Conservation (phyloP, 2,329 filamentous ascomycete species). For the Talaromyces islandicus region DNA sequence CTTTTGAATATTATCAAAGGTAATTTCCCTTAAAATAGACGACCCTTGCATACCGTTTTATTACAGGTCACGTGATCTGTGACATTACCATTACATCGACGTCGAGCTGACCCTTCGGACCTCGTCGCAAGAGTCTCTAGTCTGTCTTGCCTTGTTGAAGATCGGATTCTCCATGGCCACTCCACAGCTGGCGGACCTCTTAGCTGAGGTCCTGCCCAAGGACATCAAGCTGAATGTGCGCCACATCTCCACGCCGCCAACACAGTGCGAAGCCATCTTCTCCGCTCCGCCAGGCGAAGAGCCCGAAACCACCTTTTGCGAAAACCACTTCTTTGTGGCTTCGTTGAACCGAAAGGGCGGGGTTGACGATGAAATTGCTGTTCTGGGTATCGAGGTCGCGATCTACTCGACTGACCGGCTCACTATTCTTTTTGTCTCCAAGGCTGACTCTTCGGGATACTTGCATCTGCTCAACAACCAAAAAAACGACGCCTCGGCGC, state of each 20-base stretch:
- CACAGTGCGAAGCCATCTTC: constrained; percentile 68
- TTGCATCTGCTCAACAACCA: constrained; percentile 54
- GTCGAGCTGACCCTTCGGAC: background rate
- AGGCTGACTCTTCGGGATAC: constrained; percentile 93
- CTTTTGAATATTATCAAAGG: background rate
- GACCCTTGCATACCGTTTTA: no score
- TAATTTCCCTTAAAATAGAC: no score
- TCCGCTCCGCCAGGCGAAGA: constrained; percentile 66
- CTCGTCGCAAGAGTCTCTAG: background rate
- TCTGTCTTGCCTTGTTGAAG: background rate
- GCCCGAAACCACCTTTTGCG: constrained; percentile 74
- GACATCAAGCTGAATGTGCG: constrained; percentile 62
- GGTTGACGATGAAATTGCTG: constrained; percentile 51
- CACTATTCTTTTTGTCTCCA: constrained; percentile 89
- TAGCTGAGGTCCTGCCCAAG: constrained; percentile 49
- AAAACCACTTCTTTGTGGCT: constrained; percentile 70
- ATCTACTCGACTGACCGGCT: constrained; percentile 76
- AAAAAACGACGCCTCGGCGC: constrained; percentile 32
- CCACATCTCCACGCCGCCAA: constrained; percentile 82
- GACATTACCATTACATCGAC: background rate
- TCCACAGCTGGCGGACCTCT: constrained; percentile 36
- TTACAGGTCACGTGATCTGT: background rate
- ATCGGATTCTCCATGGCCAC: constrained; percentile 19
- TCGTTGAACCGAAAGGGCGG: constrained; percentile 36
- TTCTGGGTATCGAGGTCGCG: constrained; percentile 80